Evolutionary conservation across 2,329 filamentous ascomycete genomes (phyloP), one percentile per base, ranked within the genome.

Genomic region (Exophiala viscosa): DNA sequence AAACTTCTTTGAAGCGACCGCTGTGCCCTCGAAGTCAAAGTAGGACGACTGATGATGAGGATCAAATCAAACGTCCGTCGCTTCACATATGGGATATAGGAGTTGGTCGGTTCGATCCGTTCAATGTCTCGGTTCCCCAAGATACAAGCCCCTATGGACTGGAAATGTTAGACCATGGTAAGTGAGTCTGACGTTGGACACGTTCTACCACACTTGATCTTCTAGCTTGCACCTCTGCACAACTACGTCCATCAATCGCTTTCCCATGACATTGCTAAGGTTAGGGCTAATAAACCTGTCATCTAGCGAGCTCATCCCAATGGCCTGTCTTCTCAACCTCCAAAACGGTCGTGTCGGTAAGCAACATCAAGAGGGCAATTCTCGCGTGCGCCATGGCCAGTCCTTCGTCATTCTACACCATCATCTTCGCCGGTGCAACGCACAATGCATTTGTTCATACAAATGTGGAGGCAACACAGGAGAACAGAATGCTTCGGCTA

Each of bases 371-470:
- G 33, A 44, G 20, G n/a, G 47, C 47, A 4, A n/a, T 55, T 10
- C 14, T 55, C n/a, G 31, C n/a, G 36, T 50, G 43, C 48, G 52
- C 52, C 8, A 48, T 48, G 41, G 36, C 43, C 7, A 51, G 41
- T 31, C 44, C 34, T 5, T 41, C 53, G 14, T 45, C 53, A 15
- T 52, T 55, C 20, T 52, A 50, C 35, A 38, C 48, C n/a, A 45
- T 52, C 18, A 48, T 55, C 17, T 55, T 52, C 32, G 53, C 49
- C 15, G 53, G 45, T 18, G 53, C 53, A 33, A 55, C 53, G n/a
- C 53, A 55, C 35, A 45, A 45, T 17, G 53, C 53, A 9, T 45
- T 39, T 31, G 36, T 45, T 40, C 53, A 40, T n/a, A 18, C 38
- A 13, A 45, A 45, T 14, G 17, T 28, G 28, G 38, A 52, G 8